Evolutionary conservation across 2,329 filamentous ascomycete genomes (phyloP).

Genomic region (Sporothrix variecibatus): DNA sequence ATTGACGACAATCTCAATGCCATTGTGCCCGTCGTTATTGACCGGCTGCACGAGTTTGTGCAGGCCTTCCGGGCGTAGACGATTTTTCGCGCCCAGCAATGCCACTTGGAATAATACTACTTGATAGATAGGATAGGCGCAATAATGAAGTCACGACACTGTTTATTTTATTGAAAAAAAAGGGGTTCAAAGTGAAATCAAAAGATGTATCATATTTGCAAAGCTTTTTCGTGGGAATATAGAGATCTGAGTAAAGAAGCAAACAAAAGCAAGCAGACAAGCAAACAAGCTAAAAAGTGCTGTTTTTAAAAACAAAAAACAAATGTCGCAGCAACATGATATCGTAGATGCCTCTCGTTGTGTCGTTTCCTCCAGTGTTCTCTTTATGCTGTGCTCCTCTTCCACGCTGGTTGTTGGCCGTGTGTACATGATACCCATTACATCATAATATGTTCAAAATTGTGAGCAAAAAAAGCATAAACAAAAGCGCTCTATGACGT

Average conservation of each 20-base stretch:
- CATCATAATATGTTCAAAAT: constrained; percentile 20
- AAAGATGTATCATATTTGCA: neutral
- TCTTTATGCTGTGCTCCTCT: neutral
- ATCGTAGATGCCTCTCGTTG: neutral
- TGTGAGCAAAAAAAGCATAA: neutral
- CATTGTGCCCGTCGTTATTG: constrained; percentile 90
- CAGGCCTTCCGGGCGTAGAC: constrained; percentile 78
- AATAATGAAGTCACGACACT: neutral
- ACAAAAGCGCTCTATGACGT: constrained; percentile 11
- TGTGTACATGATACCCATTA: constrained; percentile 20
- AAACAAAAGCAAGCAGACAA: neutral
- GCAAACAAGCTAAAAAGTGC: neutral
- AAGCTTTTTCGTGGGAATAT: constrained; percentile 1
- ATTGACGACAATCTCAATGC: constrained; percentile 91
- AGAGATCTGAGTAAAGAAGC: neutral
- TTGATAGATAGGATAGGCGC: neutral
- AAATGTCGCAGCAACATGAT: neutral
- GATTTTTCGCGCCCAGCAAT: neutral
- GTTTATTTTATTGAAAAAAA: neutral
- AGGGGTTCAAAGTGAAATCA: neutral
- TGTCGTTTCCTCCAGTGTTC: neutral
- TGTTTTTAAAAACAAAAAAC: neutral
- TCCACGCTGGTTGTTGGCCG: neutral
- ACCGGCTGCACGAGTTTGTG: constrained; percentile 89
- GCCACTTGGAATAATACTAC: neutral